Conservation (phyloP, 371 early-diverging fungal genomes). For the Mucor irregularis region DNA sequence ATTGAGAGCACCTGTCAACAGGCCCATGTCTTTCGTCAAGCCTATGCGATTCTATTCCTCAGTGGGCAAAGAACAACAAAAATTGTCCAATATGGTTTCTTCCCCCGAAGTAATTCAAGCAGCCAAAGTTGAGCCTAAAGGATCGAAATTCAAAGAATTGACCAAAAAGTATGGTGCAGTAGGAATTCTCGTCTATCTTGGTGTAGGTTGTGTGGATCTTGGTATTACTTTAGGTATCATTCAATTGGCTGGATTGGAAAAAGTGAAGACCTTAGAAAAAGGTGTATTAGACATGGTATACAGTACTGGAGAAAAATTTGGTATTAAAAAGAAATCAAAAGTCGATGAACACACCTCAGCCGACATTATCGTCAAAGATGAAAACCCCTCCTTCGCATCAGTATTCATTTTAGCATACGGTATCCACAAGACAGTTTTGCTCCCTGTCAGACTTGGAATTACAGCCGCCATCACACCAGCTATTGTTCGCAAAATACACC, state of each 20-base stretch:
- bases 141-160: slow-evolving; percentile 20
- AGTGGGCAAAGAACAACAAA: slow-evolving; percentile 1
- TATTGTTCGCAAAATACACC: slow-evolving; percentile 43
- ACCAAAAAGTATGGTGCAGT: slow-evolving; percentile 43
- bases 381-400: slow-evolving; percentile 39
- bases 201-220: slow-evolving; percentile 42
- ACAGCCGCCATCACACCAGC: slow-evolving; percentile 51
- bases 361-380: slow-evolving; percentile 6
- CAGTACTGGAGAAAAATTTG: slow-evolving; percentile 12
- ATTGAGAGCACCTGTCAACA: not conserved
- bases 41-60: slow-evolving; percentile 11
- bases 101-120: slow-evolving; percentile 21
- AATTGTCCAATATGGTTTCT: slow-evolving; percentile 18
- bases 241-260: slow-evolving; percentile 39
- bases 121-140: slow-evolving; percentile 14
- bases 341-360: slow-evolving; percentile 4
- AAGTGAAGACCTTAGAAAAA: slow-evolving; percentile 40
- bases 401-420: slow-evolving; percentile 48
- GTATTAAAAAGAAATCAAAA: slow-evolving; percentile 12
- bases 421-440: slow-evolving; percentile 52
- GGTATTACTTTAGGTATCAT: slow-evolving; percentile 38
- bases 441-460: slow-evolving; percentile 46
- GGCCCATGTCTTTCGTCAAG: not conserved
- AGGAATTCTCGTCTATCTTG: slow-evolving; percentile 44
- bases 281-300: slow-evolving; percentile 22